phyloP scores from a whole-genome alignment of 768 basidiomycete species.

The Mycena haematopus region DNA sequence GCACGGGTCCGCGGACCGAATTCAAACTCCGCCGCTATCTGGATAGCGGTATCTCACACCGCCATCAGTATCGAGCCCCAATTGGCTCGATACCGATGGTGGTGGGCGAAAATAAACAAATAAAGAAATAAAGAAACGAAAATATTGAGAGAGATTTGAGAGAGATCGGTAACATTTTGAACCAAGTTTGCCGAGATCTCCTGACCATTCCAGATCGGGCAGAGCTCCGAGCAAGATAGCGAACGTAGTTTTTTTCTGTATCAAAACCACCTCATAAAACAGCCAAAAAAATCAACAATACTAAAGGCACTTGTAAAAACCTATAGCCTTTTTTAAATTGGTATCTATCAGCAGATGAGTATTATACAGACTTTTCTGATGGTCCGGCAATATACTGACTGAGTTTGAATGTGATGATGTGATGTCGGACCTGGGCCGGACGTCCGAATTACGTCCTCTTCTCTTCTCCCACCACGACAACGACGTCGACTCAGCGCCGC shows the following conservation, averaged over 20 bases:
- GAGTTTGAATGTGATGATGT: not conserved
- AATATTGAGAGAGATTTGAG: not conserved
- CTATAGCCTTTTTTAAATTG: not conserved
- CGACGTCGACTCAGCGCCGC: too few species aligned
- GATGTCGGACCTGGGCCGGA: too few species aligned
- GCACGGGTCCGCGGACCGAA: too few species aligned
- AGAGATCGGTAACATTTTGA: too few species aligned
- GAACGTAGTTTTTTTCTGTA: too few species aligned
- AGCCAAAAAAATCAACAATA: not conserved
- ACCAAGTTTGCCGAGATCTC: not conserved
- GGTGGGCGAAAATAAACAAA: not conserved
- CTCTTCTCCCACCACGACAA: too few species aligned
- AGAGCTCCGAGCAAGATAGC: not conserved
- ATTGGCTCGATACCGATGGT: too few species aligned
- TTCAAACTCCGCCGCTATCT: too few species aligned
- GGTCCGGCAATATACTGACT: slow-evolving; percentile 1
- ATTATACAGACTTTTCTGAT: not conserved
- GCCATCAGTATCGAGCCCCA: too few species aligned
- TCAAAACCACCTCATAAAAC: not conserved
- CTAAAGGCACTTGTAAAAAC: not conserved
- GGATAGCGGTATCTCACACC: too few species aligned
- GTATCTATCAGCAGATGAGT: not conserved
- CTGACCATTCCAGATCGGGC: not conserved
- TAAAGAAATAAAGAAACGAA: not conserved
- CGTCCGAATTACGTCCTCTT: not conserved